A percentile compares a stretch with the other conserved stretches of the same genome.
phyloP scores from a whole-genome alignment of 116 monocot species.

The Dioscorea cayenensis region DNA sequence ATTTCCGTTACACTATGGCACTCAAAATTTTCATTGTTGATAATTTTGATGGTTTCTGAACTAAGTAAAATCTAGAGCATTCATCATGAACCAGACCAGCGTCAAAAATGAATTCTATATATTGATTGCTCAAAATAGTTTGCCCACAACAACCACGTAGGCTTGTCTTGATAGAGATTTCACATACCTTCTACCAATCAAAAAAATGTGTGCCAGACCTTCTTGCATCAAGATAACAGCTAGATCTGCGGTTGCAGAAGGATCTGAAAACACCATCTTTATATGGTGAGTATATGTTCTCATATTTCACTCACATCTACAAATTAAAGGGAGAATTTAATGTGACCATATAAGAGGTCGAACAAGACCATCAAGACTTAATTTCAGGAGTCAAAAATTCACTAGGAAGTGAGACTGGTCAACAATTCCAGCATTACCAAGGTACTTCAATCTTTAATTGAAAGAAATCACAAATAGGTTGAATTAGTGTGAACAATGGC shows the following conservation, averaged over 20 bases:
- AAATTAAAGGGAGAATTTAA: background rate
- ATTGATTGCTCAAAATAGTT: no score
- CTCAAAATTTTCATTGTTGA: no score
- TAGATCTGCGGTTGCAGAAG: conserved; percentile 93
- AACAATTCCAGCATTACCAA: background rate
- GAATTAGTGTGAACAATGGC: background rate
- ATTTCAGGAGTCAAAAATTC: no score
- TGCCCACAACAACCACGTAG: no score
- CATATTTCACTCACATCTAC: background rate
- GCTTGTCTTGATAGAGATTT: background rate
- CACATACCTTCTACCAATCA: conserved; percentile 80
- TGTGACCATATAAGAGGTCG: no score
- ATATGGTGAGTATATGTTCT: conserved; percentile 1
- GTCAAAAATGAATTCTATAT: no score
- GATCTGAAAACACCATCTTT: conserved; percentile 50
- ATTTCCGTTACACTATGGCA: no score
- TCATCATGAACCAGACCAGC: no score
- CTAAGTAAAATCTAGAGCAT: no score
- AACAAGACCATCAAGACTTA: no score
- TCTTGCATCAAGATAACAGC: conserved; percentile 98
- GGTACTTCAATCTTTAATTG: background rate
- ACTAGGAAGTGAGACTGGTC: no score
- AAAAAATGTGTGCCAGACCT: conserved; percentile 83
- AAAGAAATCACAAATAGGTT: background rate
- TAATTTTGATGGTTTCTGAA: no score